A percentile compares a stretch with the other conserved stretches of the same genome.
These are phyloP conservation scores for Phytophthora brassicae DNA, from an alignment of 352 stramenopile species.

Conservation along the genomic window DNA sequence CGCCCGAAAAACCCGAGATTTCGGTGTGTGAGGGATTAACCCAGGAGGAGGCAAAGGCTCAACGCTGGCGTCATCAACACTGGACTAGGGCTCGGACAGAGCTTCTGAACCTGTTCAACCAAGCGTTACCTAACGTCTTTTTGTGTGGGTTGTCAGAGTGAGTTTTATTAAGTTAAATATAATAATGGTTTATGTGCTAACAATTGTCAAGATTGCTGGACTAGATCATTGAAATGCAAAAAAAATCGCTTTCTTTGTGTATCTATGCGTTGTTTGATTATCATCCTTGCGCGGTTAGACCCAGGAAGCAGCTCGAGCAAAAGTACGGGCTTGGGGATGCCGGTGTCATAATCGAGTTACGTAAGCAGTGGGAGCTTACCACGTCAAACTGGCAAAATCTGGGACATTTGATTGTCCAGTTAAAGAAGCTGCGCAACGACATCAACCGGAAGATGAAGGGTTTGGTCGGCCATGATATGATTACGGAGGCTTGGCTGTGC, in stretches of 20 bases:
- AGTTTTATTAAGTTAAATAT: not conserved
- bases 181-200: too few relatives aligned
- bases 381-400: slow-evolving; percentile 1
- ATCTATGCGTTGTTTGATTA: slow-evolving; percentile 5
- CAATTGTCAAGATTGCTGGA: not conserved
- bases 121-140: not conserved
- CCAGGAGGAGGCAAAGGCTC: not conserved
- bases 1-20: not conserved
- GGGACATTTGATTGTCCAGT: slow-evolving; percentile 6
- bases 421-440: slow-evolving; percentile 15
- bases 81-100: slow-evolving; percentile 5
- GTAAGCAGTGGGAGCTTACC: slow-evolving; percentile 2
- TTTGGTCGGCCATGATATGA: slow-evolving; percentile 9
- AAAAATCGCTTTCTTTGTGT: slow-evolving; percentile 13
- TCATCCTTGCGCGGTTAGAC: not conserved
- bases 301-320: not conserved
- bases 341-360: not conserved
- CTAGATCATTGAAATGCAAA: slow-evolving; percentile 9
- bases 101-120: not conserved
- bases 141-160: not conserved
- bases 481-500: slow-evolving; percentile 13
- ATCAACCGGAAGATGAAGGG: slow-evolving; percentile 10
- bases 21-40: not conserved
- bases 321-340: not conserved
- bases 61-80: not conserved